Base-by-base conservation (phyloP, 2,329 filamentous ascomycete genomes). In the Penicillium sp. region DNA sequence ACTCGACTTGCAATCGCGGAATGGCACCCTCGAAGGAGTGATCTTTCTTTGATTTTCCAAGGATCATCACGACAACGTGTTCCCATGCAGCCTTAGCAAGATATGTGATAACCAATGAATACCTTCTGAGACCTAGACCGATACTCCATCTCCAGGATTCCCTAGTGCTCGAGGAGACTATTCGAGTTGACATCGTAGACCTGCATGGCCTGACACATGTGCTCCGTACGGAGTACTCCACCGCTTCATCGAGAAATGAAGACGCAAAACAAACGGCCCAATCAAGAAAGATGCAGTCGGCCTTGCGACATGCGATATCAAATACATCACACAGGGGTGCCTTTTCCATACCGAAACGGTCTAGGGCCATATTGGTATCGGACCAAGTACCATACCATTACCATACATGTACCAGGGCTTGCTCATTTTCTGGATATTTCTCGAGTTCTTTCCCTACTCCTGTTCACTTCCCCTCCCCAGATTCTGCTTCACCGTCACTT, bases 361-460 rank as follows among this genome's bases (percentile, higher is more conserved):
- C 39, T 41, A 48, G 27, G 13, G 10, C 42, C 38, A 49, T 49
- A 50, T 49, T 21, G 24, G 24, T 32, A 41, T 39, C 40, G 48
- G 27, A 34, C 38, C 36, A 47, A 34, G 22, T 47, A 59, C 46
- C 42, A 48, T 54, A 56, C 52, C 27, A 48, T 43, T 10, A 36
- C 34, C 13, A 36, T 18, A 48, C 36, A 16, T 8, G 31, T 36
- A 22, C 24, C 38, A 44, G 29, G 9, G 13, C 39, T 29, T 42
- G 16, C 22, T 48, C 32, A 50, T 59, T 53, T 59, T 60, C 55
- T 57, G 46, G 27, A 56, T 54, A 55, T 55, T 62, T 53, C 48
- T 14, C 24, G 22, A 18, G 9, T 48, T 46, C 45, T 58, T 48
- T 57, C 50, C 53, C 48, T 46, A 48, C 45, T 48, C 43, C 32